Conservation (phyloP, 23 red algal species). For the Porphyridium purpureum region DNA sequence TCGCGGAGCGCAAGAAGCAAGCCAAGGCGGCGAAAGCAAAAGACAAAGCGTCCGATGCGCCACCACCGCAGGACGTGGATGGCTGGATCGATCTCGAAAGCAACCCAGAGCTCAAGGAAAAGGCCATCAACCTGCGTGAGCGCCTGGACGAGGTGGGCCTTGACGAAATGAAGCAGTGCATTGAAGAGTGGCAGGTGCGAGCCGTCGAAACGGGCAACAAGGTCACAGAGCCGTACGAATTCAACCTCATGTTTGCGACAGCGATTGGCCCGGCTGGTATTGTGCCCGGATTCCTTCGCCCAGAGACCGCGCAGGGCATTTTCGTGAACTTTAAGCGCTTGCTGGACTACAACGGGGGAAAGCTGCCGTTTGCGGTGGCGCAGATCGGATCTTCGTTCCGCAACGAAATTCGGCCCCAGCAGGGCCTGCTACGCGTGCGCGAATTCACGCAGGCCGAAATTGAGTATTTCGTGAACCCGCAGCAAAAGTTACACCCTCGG, state of each 20-base stretch:
- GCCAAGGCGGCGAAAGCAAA: too few relatives aligned
- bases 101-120: slow-evolving; percentile 1
- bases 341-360: slow-evolving; percentile 58
- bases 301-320: slow-evolving; percentile 98
- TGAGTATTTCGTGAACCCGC: slow-evolving; percentile 94
- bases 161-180: slow-evolving; percentile 30
- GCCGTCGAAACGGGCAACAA: slow-evolving; percentile 63
- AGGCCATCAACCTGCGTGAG: slow-evolving; percentile 17
- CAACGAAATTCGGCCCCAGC: slow-evolving; percentile 87
- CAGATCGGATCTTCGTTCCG: slow-evolving; percentile 95
- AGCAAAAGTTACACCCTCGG: slow-evolving; percentile 69
- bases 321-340: slow-evolving; percentile 99
- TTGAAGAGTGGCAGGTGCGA: slow-evolving; percentile 30
- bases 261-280: slow-evolving; percentile 75
- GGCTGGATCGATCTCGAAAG: too few relatives aligned
- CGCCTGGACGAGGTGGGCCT: slow-evolving; percentile 60
- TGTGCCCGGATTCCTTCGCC: slow-evolving; percentile 62
- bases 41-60: too few relatives aligned
- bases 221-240: slow-evolving; percentile 39
- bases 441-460: slow-evolving; percentile 99
- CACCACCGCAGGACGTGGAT: too few relatives aligned
- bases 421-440: slow-evolving; percentile 76
- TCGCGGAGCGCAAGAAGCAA: not conserved
- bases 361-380: slow-evolving; percentile 89
- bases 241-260: slow-evolving; percentile 98